Evolutionary conservation across 805 yeast species (phyloP).

Genomic region (Candida koratica): DNA sequence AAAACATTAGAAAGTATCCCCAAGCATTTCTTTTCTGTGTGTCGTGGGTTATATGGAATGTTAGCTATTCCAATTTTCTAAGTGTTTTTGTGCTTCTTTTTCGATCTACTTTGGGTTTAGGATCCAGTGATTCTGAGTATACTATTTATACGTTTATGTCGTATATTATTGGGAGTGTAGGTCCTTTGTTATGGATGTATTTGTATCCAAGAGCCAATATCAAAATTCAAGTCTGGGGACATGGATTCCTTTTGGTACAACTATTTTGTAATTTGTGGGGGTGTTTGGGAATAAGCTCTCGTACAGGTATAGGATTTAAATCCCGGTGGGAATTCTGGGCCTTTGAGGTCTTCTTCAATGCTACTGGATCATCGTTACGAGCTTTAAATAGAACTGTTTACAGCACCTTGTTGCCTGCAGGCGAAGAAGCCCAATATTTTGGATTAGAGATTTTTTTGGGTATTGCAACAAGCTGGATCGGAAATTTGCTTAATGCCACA

Average conservation of each 20-base stretch:
- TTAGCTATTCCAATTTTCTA: slow-evolving; percentile 31
- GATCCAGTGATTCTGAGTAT: slow-evolving; percentile 34
- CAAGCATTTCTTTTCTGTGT: slow-evolving; percentile 33
- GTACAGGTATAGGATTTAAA: slow-evolving; percentile 33
- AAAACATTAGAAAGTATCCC: slow-evolving; percentile 25
- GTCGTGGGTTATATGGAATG: slow-evolving; percentile 44
- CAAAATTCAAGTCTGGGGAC: slow-evolving; percentile 35
- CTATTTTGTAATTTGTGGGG: slow-evolving; percentile 38
- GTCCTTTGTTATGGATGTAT: slow-evolving; percentile 37
- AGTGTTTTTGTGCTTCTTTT: slow-evolving; percentile 34
- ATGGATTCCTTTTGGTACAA: slow-evolving; percentile 26
- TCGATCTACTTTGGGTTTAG: slow-evolving; percentile 38
- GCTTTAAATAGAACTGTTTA: slow-evolving; percentile 35
- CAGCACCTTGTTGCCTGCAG: slow-evolving; percentile 36
- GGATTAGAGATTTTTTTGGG: slow-evolving; percentile 41
- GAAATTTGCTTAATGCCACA: slow-evolving; percentile 33
- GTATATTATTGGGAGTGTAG: slow-evolving; percentile 29
- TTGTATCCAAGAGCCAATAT: slow-evolving; percentile 23
- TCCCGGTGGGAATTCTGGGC: slow-evolving; percentile 43
- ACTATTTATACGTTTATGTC: slow-evolving; percentile 38
- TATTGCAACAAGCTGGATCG: slow-evolving; percentile 41
- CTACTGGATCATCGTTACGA: slow-evolving; percentile 33
- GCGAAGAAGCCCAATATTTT: slow-evolving; percentile 42
- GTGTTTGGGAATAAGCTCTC: slow-evolving; percentile 28
- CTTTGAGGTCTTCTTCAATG: slow-evolving; percentile 34